Evolutionary conservation across 345 rosid genomes (phyloP), one percentile per base, ranked within the genome.

Genomic region (Eucalyptus tenuipes): DNA sequence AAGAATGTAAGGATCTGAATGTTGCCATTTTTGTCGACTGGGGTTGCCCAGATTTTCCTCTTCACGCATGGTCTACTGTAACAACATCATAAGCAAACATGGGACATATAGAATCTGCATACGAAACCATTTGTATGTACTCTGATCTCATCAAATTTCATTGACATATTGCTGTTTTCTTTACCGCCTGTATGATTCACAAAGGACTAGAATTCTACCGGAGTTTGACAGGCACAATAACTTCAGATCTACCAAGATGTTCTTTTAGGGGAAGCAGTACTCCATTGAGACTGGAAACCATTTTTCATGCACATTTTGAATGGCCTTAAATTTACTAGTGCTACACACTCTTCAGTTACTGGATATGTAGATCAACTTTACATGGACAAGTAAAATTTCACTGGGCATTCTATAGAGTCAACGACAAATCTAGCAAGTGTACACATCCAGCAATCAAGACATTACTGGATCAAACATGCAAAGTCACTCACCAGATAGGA

Each of bases 51-150:
- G 96, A 90, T 86, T 97, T 94, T 94, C 88, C 99, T 95, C 94
- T 98, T 98, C 20, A 94, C 99, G 99, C 99, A 88, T 96, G 99
- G 94, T 98, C 99, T 29, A 98, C 99, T 86, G 99, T 98, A 50
- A 31, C 80, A 68, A 11, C 24, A 18, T 68, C 20, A 33, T 33
- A 68, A 68, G 81, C 44, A 68, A 33, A 68, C 44, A 33, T 5
- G 4, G 44, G 25, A 68, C 44, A 17, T 68, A 17, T 17, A 33
- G 24, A 68, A 68, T 40, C 44, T 68, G 25, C 24, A 2, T 33
- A 11, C 4, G 9, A 68, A 68, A 68, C 44, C 81, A 68, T 68
- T 37, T 33, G 13, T 68, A 33, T 68, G 44, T 68, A 5, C 44
- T 75, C 42, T 40, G 82, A 37, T 75, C 47, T 75, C 13, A 8